Conservation (phyloP, 202 grass and related monocot genomes). For the Zoysia matrella region DNA sequence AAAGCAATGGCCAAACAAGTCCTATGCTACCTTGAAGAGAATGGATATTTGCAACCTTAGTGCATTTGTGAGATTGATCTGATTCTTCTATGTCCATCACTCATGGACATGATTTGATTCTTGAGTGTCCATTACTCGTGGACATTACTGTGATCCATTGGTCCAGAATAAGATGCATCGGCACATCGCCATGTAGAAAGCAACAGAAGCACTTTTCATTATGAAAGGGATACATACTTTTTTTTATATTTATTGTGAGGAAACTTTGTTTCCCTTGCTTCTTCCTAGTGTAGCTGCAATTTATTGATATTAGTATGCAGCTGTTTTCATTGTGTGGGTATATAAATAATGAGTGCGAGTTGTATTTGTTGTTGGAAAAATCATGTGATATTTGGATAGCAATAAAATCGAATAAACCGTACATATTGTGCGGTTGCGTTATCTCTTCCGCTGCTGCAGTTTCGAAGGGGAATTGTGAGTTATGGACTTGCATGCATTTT, state of each 20-base stretch:
- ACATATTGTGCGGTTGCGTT: no score
- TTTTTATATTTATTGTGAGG: background rate
- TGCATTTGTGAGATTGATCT: constrained; percentile 14
- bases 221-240: background rate
- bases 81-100: constrained; percentile 52
- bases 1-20: constrained; percentile 83
- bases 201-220: constrained; percentile 18
- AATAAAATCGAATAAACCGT: no score
- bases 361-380: no score
- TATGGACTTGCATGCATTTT: no score
- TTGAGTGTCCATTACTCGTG: constrained; percentile 57
- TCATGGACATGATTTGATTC: constrained; percentile 52
- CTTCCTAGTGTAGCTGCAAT: constrained; percentile 21
- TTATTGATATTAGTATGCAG: background rate
- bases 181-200: background rate
- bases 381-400: no score
- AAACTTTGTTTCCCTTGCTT: constrained; percentile 16
- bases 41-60: constrained; percentile 74
- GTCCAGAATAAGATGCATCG: constrained; percentile 41
- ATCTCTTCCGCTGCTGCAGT: no score
- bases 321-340: no score
- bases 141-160: constrained; percentile 42
- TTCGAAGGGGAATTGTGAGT: no score
- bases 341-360: no score
- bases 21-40: constrained; percentile 69